phyloP scores from a whole-genome alignment of 805 yeast species.

The Candida methanosorbosa region DNA sequence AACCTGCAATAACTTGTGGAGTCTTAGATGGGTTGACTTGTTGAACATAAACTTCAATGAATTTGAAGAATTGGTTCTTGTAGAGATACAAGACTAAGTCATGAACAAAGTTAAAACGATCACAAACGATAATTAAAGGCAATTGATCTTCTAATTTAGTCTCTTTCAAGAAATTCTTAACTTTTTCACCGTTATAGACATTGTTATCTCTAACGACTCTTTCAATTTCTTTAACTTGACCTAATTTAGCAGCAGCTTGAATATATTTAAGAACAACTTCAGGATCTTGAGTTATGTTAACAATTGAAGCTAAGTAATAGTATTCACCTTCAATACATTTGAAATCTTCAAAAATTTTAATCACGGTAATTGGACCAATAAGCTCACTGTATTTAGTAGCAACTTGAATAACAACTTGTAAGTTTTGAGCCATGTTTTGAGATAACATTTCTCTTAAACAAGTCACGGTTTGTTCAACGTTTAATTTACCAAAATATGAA shows the following conservation, averaged over 20 bases:
- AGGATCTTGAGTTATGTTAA: slow-evolving; percentile 86
- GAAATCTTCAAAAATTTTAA: slow-evolving; percentile 89
- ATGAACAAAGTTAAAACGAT: slow-evolving; percentile 83
- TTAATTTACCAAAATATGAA: slow-evolving; percentile 83
- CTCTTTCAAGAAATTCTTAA: slow-evolving; percentile 93
- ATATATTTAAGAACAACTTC: slow-evolving; percentile 95
- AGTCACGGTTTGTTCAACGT: slow-evolving; percentile 86
- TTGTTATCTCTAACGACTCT: slow-evolving; percentile 91
- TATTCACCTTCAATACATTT: slow-evolving; percentile 90
- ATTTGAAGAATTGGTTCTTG: slow-evolving; percentile 92
- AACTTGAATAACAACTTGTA: slow-evolving; percentile 91
- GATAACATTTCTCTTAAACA: slow-evolving; percentile 83
- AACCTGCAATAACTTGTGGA: slow-evolving; percentile 93
- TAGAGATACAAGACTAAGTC: slow-evolving; percentile 89
- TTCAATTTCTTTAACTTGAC: slow-evolving; percentile 90
- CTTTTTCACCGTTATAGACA: slow-evolving; percentile 94
- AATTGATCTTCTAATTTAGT: slow-evolving; percentile 89
- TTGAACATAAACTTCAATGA: slow-evolving; percentile 96
- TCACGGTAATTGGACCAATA: slow-evolving; percentile 76
- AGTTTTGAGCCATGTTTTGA: slow-evolving; percentile 70
- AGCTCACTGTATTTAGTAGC: slow-evolving; percentile 94
- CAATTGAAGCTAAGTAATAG: slow-evolving; percentile 88
- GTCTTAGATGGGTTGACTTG: slow-evolving; percentile 94
- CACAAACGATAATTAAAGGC: slow-evolving; percentile 94
- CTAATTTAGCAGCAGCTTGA: slow-evolving; percentile 85